phyloP scores from a whole-genome alignment of 257 asterid genomes.

The Nicotiana otophora region DNA sequence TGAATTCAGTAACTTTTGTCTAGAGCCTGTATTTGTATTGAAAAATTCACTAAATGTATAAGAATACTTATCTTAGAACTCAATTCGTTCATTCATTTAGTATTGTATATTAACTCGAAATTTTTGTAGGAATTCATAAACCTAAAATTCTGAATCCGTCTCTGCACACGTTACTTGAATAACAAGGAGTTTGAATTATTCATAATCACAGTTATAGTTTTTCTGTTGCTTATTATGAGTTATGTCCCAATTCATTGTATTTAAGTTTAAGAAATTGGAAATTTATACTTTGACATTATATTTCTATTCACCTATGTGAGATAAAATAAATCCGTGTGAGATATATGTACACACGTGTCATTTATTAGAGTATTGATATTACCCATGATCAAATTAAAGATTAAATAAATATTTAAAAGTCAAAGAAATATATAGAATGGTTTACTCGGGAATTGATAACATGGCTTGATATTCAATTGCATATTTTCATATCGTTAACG shows the following conservation, averaged over 20 bases:
- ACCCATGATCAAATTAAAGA: not conserved
- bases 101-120: not conserved
- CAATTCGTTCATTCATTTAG: slow-evolving; percentile 72
- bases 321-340: not conserved
- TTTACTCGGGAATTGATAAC: not conserved
- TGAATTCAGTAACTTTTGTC: too few species aligned
- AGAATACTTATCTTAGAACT: not conserved
- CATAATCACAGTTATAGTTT: not conserved
- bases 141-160: too few species aligned
- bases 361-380: not conserved
- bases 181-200: not conserved
- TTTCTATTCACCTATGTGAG: not conserved
- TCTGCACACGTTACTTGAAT: not conserved
- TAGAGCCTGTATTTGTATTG: too few species aligned
- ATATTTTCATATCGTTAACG: not conserved
- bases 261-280: not conserved
- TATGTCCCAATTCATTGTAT: not conserved
- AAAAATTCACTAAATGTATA: too few species aligned
- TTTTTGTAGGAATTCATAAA: too few species aligned
- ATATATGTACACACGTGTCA: not conserved
- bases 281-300: not conserved
- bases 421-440: not conserved
- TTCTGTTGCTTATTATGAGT: not conserved
- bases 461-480: not conserved
- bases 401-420: not conserved